A percentile compares a stretch with the other conserved stretches of the same genome.
Conservation (phyloP, 306 rosid genomes). For the Arachis stenosperma region DNA sequence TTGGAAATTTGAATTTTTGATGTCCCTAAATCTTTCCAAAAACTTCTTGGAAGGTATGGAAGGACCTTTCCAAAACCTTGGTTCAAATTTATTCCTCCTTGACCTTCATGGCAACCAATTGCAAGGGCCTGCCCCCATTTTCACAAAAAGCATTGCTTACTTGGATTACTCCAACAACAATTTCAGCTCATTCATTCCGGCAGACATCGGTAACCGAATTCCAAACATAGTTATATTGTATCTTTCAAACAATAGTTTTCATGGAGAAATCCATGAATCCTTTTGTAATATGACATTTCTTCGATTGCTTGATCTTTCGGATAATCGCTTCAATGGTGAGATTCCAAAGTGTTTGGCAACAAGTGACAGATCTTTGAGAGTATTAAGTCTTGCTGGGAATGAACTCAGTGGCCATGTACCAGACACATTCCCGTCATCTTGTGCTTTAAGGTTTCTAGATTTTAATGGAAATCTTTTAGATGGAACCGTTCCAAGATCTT, state of each 20-base stretch:
- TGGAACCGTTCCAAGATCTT: slow-evolving; percentile 39
- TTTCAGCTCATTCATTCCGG: slow-evolving; percentile 36
- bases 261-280: slow-evolving; percentile 36
- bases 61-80: slow-evolving; percentile 1
- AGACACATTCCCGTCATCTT: slow-evolving; percentile 4
- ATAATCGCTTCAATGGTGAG: slow-evolving; percentile 25
- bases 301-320: slow-evolving; percentile 45
- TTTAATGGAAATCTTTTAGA: slow-evolving; percentile 37
- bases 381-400: slow-evolving; percentile 40
- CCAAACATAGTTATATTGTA: background rate
- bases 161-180: slow-evolving; percentile 46
- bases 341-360: slow-evolving; percentile 42
- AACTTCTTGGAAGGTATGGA: slow-evolving; percentile 28
- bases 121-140: slow-evolving; percentile 2
- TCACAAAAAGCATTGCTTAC: background rate
- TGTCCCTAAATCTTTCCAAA: slow-evolving; percentile 37
- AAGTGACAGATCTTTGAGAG: background rate
- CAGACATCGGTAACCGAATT: slow-evolving; percentile 31
- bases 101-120: slow-evolving; percentile 51
- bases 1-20: slow-evolving; percentile 11
- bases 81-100: background rate
- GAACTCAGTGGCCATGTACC: slow-evolving; percentile 25
- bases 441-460: slow-evolving; percentile 35
- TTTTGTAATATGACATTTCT: slow-evolving; percentile 35
- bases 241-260: slow-evolving; percentile 41